A percentile compares a stretch with the other conserved stretches of the same genome.
phyloP scores from a whole-genome alignment of 371 early-diverging fungal species.

The Choanephora cucurbitarum region DNA sequence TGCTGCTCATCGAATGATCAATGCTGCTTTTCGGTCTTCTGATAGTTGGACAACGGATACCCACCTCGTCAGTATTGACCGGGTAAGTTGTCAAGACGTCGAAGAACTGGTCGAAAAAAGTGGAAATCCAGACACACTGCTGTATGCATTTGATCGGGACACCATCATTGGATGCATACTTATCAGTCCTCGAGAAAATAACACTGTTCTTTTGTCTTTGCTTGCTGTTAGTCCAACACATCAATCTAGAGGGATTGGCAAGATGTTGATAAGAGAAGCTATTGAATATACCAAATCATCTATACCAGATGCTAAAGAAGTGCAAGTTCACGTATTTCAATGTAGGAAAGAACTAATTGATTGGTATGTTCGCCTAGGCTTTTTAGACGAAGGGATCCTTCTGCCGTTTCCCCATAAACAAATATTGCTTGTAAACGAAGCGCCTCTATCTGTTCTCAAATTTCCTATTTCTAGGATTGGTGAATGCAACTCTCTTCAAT shows the following conservation, averaged over 20 bases:
- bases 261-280: conserved; percentile 42
- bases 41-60: conserved; percentile 26
- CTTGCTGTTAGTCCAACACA: conserved; percentile 49
- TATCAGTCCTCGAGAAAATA: conserved; percentile 17
- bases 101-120: conserved; percentile 5
- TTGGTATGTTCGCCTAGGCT: conserved; percentile 55
- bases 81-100: conserved; percentile 6
- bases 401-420: conserved; percentile 20
- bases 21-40: conserved; percentile 21
- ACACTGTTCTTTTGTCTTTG: conserved; percentile 33
- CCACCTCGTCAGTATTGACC: conserved; percentile 15
- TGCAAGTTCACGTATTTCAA: conserved; percentile 37
- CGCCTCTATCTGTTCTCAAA: conserved; percentile 8
- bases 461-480: too few relatives aligned
- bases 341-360: conserved; percentile 42
- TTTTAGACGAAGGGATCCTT: conserved; percentile 43
- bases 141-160: conserved; percentile 21
- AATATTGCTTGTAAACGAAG: conserved; percentile 11
- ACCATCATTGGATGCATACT: conserved; percentile 34
- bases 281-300: conserved; percentile 34
- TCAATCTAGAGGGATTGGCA: conserved; percentile 57
- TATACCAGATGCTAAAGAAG: conserved; percentile 28
- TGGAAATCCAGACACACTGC: conserved; percentile 9
- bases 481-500: too few relatives aligned
- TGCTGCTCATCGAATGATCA: conserved; percentile 10